Conservation (phyloP, 768 basidiomycete species). For the Hygrocybe punicea region DNA sequence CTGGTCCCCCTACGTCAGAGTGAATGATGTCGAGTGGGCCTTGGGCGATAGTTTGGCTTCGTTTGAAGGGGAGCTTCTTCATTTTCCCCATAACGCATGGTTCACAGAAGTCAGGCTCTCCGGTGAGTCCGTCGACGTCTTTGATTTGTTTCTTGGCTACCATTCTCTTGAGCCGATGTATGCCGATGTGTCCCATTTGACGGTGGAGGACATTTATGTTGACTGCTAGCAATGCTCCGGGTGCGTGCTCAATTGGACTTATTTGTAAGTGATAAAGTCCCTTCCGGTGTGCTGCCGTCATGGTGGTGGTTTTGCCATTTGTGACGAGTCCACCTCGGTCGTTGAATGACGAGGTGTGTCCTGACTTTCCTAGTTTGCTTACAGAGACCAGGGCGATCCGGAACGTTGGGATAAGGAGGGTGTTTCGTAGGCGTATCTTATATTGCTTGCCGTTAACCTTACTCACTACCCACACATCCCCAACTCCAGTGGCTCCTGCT, state of each 20-base stretch:
- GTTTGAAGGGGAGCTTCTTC: too few relatives aligned
- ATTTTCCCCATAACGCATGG: conserved; percentile 33
- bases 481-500: conserved; percentile 10
- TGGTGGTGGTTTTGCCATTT: neutral
- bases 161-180: conserved; percentile 14
- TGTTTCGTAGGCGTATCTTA: conserved; percentile 9
- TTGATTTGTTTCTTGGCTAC: conserved; percentile 14
- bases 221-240: conserved; percentile 4
- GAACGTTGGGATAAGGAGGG: conserved; percentile 13
- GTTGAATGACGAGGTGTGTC: conserved; percentile 1
- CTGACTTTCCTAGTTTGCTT: conserved; percentile 4
- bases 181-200: conserved; percentile 16
- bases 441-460: conserved; percentile 8
- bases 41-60: conserved; percentile 13
- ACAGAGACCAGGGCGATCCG: conserved; percentile 15
- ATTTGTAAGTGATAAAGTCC: neutral
- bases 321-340: neutral
- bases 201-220: conserved; percentile 19
- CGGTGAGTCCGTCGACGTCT: conserved; percentile 11
- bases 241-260: conserved; percentile 1
- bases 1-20: conserved; percentile 41
- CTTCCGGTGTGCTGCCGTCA: neutral
- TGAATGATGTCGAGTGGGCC: conserved; percentile 21
- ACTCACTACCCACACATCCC: conserved; percentile 1
- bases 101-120: conserved; percentile 19